phyloP scores from a whole-genome alignment of 306 rosid genomes.

The Malus sieversii region DNA sequence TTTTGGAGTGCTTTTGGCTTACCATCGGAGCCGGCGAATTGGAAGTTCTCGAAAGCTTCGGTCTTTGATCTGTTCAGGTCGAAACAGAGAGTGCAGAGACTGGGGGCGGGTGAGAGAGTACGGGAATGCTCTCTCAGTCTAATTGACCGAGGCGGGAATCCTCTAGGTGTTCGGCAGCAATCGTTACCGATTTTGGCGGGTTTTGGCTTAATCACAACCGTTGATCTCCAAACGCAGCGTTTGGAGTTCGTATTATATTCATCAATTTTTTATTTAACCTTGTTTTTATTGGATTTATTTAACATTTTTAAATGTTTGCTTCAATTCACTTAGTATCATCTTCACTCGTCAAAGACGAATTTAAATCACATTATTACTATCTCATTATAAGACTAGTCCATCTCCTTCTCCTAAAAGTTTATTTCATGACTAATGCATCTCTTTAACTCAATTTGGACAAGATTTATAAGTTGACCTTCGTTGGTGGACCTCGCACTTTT shows the following conservation, averaged over 20 bases:
- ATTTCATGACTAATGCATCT: too few species aligned
- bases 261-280: too few species aligned
- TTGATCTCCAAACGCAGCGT: background rate
- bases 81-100: background rate
- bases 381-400: rapidly evolving
- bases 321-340: too few species aligned
- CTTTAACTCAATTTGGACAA: too few species aligned
- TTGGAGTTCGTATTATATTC: background rate
- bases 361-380: too few species aligned
- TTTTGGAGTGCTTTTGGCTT: background rate
- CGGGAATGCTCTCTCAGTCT: background rate
- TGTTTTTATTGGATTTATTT: too few species aligned
- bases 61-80: background rate
- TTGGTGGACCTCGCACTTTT: too few species aligned
- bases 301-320: too few species aligned
- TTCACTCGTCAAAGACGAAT: too few species aligned
- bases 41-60: background rate
- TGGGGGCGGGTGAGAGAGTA: background rate
- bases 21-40: background rate
- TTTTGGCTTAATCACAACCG: background rate
- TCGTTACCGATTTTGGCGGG: background rate
- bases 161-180: background rate
- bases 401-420: too few species aligned
- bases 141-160: background rate
- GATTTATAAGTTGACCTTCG: too few species aligned